These are phyloP conservation scores for Hypoxylon fragiforme DNA, from an alignment of 495 filamentous ascomycete genomes.

Conservation along the genomic window DNA sequence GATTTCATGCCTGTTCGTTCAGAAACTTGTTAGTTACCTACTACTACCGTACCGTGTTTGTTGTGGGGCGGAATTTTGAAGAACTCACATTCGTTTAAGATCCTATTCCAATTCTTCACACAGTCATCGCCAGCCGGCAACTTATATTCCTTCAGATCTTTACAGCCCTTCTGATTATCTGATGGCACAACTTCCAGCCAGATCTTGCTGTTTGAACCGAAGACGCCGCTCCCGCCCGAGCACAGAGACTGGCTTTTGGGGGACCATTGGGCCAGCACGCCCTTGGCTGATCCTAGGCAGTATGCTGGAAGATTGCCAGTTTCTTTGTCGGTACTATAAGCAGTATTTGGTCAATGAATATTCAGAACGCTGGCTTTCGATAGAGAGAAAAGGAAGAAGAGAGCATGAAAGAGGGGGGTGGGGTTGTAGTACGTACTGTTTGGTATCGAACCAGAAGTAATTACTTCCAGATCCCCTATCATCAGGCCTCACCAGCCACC, in stretches of 20 bases:
- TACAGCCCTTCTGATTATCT: neutral
- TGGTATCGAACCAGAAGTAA: neutral
- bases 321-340: neutral
- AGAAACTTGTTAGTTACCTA: neutral
- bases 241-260: neutral
- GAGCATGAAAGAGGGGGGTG: neutral
- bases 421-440: neutral
- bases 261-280: neutral
- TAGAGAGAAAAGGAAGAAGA: neutral
- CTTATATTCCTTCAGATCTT: neutral
- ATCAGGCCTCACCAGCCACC: neutral
- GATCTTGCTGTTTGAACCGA: neutral
- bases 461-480: neutral
- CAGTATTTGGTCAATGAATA: neutral
- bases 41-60: neutral
- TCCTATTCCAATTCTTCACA: neutral
- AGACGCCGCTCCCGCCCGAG: neutral
- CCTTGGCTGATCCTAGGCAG: neutral
- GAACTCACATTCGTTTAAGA: too few relatives aligned
- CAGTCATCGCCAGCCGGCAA: neutral
- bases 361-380: neutral
- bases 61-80: neutral
- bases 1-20: neutral
- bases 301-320: neutral
- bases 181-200: neutral